Percentiles rank a stretch among this genome's conserved stretches.
Evolutionary conservation across 2,329 filamentous ascomycete species (phyloP).

Genomic region (Fusarium camptoceras): DNA sequence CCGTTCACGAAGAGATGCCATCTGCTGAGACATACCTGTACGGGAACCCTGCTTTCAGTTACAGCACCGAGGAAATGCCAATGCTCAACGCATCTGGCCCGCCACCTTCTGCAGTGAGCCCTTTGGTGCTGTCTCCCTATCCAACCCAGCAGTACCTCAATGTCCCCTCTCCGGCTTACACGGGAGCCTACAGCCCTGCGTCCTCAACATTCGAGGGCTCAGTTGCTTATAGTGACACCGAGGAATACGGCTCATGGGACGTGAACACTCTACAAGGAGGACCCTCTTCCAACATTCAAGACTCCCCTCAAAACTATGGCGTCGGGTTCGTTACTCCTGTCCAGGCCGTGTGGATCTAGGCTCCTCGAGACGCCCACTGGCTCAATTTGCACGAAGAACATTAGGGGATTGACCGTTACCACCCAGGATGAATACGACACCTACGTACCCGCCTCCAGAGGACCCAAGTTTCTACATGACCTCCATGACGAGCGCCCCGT

Average conservation of each 20-base stretch:
- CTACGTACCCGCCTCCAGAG: slow-evolving; percentile 59
- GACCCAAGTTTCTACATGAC: slow-evolving; percentile 53
- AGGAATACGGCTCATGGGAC: slow-evolving; percentile 66
- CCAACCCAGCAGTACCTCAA: slow-evolving; percentile 68
- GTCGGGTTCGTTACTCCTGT: slow-evolving; percentile 72
- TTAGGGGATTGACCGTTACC: slow-evolving; percentile 66
- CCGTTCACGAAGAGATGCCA: slow-evolving; percentile 59
- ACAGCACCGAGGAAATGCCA: slow-evolving; percentile 72
- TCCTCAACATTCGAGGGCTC: slow-evolving; percentile 73
- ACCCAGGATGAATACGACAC: slow-evolving; percentile 64
- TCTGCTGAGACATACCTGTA: slow-evolving; percentile 63
- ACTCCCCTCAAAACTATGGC: slow-evolving; percentile 57
- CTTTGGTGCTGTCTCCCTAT: slow-evolving; percentile 67
- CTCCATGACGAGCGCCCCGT: slow-evolving; percentile 55
- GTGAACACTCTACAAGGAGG: slow-evolving; percentile 57
- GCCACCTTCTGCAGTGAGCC: slow-evolving; percentile 63
- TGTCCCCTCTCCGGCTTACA: slow-evolving; percentile 72
- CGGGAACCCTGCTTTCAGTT: slow-evolving; percentile 69
- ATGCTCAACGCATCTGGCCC: slow-evolving; percentile 61
- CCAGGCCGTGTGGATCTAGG: slow-evolving; percentile 71
- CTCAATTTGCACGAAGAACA: slow-evolving; percentile 54
- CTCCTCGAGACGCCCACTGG: slow-evolving; percentile 54
- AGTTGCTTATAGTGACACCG: slow-evolving; percentile 71
- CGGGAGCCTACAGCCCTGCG: slow-evolving; percentile 69
- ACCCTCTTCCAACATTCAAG: slow-evolving; percentile 61